These are phyloP conservation scores for Lizanozyma gosingica DNA, from an alignment of 1,139 yeast species.

Conservation along the genomic window DNA sequence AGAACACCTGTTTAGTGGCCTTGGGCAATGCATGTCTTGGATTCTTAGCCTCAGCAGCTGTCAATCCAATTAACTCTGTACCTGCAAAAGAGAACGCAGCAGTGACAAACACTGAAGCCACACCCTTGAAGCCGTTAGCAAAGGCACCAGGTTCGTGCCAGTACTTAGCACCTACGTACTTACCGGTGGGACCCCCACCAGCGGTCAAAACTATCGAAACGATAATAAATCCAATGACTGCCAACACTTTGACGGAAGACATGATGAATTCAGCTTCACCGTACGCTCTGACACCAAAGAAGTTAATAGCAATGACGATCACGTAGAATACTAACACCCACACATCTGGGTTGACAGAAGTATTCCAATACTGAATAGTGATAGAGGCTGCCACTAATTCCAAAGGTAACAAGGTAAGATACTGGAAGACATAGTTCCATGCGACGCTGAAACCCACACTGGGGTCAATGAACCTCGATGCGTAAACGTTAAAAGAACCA, in stretches of 20 bases:
- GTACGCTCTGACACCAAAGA: constrained; percentile 26
- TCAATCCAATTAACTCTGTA: constrained; percentile 31
- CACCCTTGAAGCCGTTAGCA: constrained; percentile 35
- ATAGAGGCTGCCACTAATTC: constrained; percentile 27
- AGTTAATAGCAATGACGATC: constrained; percentile 20
- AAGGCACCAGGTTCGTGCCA: constrained; percentile 38
- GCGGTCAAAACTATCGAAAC: constrained; percentile 22
- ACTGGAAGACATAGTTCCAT: constrained; percentile 50
- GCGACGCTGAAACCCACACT: constrained; percentile 28
- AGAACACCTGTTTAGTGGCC: constrained; percentile 31
- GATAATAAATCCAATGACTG: constrained; percentile 24
- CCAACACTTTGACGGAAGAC: constrained; percentile 22
- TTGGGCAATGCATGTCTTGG: constrained; percentile 31
- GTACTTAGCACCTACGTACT: constrained; percentile 39
- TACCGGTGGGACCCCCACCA: constrained; percentile 27
- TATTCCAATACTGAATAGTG: constrained; percentile 24
- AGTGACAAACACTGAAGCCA: constrained; percentile 29
- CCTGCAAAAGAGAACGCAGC: constrained; percentile 36
- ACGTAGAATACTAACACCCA: constrained; percentile 24
- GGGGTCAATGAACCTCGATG: constrained; percentile 25
- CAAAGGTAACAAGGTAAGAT: constrained; percentile 35
- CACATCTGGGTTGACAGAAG: constrained; percentile 20
- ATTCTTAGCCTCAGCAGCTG: constrained; percentile 34
- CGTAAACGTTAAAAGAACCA: constrained; percentile 26
- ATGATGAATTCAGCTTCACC: constrained; percentile 28